Evolutionary conservation across 192 early-diverging fungal species (phyloP).

Genomic region (Coemansia sp.): DNA sequence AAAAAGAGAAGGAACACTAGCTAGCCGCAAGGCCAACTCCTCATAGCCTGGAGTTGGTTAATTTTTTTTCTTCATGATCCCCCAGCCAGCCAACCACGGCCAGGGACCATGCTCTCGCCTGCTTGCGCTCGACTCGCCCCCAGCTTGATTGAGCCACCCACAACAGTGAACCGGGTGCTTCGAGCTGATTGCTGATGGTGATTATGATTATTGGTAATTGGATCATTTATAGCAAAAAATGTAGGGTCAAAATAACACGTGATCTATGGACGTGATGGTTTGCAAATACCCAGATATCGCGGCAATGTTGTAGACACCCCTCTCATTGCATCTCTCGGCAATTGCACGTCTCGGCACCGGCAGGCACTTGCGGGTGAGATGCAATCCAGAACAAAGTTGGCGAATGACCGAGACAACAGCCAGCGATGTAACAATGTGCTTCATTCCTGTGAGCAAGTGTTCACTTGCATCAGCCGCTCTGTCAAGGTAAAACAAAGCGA

Average conservation of each 20-base stretch:
- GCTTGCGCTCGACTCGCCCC: neutral
- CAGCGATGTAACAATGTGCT: neutral
- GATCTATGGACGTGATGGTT: neutral
- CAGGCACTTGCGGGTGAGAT: neutral
- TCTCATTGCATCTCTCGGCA: neutral
- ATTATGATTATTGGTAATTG: neutral
- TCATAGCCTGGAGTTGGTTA: neutral
- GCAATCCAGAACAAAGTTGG: neutral
- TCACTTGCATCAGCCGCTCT: neutral
- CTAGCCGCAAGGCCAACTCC: neutral
- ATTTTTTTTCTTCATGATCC: conserved; percentile 8
- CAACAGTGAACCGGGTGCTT: neutral
- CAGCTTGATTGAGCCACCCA: neutral
- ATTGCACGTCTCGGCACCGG: neutral
- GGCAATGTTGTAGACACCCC: neutral
- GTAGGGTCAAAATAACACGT: conserved; percentile 1
- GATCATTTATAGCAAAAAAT: neutral
- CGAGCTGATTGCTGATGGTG: neutral
- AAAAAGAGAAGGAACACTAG: conserved; percentile 22
- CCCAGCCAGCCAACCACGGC: conserved; percentile 5
- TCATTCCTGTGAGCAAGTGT: neutral
- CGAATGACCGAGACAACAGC: neutral
- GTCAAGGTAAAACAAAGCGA: neutral
- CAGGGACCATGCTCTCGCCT: conserved; percentile 12
- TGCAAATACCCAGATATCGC: neutral